Percentiles rank a stretch among this genome's conserved stretches.
These are phyloP conservation scores for Salvia sclarea DNA, from an alignment of 305 asterid species.

Conservation along the genomic window DNA sequence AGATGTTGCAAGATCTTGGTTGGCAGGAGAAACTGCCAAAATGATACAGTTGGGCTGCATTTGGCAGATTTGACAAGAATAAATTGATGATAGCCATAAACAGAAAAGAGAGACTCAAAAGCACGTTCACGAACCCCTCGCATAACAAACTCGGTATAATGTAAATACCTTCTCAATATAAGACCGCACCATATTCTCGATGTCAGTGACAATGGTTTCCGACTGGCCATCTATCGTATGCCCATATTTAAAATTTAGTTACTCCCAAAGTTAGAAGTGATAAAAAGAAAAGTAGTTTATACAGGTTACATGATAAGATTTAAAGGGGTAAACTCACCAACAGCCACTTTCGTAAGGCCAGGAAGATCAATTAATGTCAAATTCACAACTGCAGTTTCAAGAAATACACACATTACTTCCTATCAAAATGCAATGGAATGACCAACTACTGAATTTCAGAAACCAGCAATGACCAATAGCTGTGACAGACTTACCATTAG, in stretches of 20 bases:
- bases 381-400: slow-evolving; percentile 75
- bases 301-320: slow-evolving; percentile 16
- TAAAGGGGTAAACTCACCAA: slow-evolving; percentile 58
- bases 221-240: slow-evolving; percentile 79
- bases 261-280: slow-evolving; percentile 3
- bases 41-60: slow-evolving; percentile 95
- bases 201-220: slow-evolving; percentile 78
- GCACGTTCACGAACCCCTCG: neutral
- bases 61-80: slow-evolving; percentile 29
- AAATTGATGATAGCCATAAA: slow-evolving; percentile 22
- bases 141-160: neutral
- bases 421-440: neutral
- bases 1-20: slow-evolving; percentile 98
- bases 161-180: slow-evolving; percentile 83
- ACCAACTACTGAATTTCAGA: neutral
- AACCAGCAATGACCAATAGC: slow-evolving; percentile 9
- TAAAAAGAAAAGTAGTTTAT: slow-evolving; percentile 3
- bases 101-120: too few relatives aligned
- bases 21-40: slow-evolving; percentile 95
- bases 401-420: slow-evolving; percentile 29
- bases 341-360: slow-evolving; percentile 95
- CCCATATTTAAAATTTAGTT: slow-evolving; percentile 16
- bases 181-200: slow-evolving; percentile 94
- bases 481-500: slow-evolving; percentile 58
- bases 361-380: slow-evolving; percentile 96